Percentiles rank a stretch among this genome's conserved stretches.
Conservation (phyloP, 495 filamentous ascomycete genomes). For the Thozetella sp. region DNA sequence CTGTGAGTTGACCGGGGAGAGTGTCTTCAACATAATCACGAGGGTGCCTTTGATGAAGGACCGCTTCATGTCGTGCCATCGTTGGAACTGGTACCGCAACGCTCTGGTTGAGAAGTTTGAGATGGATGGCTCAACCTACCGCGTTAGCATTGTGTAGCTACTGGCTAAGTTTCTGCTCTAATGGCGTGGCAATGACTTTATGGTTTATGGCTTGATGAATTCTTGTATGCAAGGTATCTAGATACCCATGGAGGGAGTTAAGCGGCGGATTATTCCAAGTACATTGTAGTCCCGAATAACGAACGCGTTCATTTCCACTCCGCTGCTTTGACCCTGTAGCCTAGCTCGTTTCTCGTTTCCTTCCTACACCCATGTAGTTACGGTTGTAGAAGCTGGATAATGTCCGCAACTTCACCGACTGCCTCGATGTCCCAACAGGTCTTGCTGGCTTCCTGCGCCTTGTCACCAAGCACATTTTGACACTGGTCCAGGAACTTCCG, state of each 20-base stretch:
- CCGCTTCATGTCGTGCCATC: not conserved
- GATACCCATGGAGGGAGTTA: too few relatives aligned
- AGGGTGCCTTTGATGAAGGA: not conserved
- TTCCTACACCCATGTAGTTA: not conserved
- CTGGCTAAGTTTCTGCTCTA: too few relatives aligned
- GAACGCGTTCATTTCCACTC: too few relatives aligned
- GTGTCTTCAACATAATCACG: not conserved
- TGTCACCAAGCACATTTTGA: conserved; percentile 16
- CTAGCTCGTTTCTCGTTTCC: not conserved
- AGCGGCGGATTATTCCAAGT: too few relatives aligned
- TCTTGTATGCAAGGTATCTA: too few relatives aligned
- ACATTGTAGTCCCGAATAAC: too few relatives aligned
- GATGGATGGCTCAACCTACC: not conserved
- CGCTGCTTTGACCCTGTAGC: too few relatives aligned
- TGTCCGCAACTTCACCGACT: not conserved
- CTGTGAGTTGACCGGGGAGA: not conserved
- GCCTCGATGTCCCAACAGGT: not conserved
- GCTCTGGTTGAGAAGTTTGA: not conserved
- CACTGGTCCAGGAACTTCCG: conserved; percentile 50
- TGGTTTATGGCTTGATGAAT: too few relatives aligned
- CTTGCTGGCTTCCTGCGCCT: not conserved
- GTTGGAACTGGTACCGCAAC: not conserved
- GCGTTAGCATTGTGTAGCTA: not conserved
- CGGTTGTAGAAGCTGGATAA: not conserved
- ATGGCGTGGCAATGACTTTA: too few relatives aligned